Evolutionary conservation across 495 filamentous ascomycete species (phyloP).

Genomic region (Talaromyces thailandensis): DNA sequence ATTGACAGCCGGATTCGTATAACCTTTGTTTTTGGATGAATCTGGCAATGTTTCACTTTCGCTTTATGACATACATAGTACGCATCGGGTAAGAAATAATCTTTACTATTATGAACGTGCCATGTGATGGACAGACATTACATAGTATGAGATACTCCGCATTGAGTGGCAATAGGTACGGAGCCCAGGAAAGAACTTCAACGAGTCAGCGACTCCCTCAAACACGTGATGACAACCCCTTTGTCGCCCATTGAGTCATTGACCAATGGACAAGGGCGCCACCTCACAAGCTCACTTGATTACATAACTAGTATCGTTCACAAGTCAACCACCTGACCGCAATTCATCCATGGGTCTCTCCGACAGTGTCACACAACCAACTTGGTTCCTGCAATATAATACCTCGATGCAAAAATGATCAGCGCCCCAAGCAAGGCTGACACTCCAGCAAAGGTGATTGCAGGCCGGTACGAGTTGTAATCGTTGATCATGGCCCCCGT

Average conservation of each 20-base stretch:
- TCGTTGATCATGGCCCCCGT: constrained; percentile 16
- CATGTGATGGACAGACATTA: neutral
- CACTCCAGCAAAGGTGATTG: constrained; percentile 14
- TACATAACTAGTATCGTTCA: neutral
- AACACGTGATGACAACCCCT: neutral
- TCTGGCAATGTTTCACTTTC: neutral
- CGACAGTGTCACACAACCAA: neutral
- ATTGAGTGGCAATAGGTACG: neutral
- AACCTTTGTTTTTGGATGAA: neutral
- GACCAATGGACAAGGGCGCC: neutral
- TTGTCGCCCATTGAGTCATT: neutral
- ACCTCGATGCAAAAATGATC: constrained; percentile 8
- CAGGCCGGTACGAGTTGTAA: constrained; percentile 12
- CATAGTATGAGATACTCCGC: neutral
- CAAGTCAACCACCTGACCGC: neutral
- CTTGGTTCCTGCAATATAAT: neutral
- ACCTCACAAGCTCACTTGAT: neutral
- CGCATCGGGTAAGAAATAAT: neutral
- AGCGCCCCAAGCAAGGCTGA: constrained; percentile 9
- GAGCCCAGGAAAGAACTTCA: neutral
- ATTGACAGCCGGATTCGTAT: neutral
- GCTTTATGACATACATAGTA: neutral
- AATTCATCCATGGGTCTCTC: neutral
- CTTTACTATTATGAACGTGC: neutral
- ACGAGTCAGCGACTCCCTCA: neutral